Evolutionary conservation across 2,329 filamentous ascomycete genomes (phyloP), one percentile per base, ranked within the genome.

Genomic region (Gaeumannomyces sp.): DNA sequence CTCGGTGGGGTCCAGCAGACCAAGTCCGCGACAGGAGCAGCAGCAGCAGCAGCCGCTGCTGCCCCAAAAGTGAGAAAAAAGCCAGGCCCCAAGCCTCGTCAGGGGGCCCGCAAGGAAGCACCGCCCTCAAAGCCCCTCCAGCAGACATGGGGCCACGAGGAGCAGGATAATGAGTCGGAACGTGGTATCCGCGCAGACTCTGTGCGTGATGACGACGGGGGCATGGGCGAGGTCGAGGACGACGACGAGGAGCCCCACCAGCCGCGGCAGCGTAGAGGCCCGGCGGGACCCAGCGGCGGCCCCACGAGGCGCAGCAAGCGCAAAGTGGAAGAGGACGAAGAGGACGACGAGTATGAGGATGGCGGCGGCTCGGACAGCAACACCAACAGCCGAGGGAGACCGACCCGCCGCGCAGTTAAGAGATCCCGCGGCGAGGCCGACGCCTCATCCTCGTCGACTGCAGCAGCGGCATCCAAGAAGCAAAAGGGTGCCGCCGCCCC

Each of bases 131-230:
- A 61, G 67, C 38, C 60, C 7, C 25, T 22, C 25, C 60, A 29
- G 35, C 35, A 29, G 60, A 28, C 22, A 25, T 29, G 27, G 60
- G 28, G 25, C 29, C 29, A 13, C 59, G 29, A n/a, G 16, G 35
- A 50, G 13, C 5, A 16, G 38, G 60, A 50, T 28, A n/a, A 29
- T 33, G 60, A 62, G 25, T 29, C 60, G 3, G 60, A 56, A 19
- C 25, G 35, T 22, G 60, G 19, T 8, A 25, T 25, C 35, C 60
- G 45, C 45, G 22, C 60, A 13, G 27, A 62, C 19, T 63, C 53
- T 16, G 50, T 19, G 29, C 50, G 68, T 11, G 70, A 73, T 6
- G 65, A 69, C 10, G 71, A 71, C 27, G 65, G 67, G 19, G 28
- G 29, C 25, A 45, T 31, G n/a, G 50, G 38, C 19, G 27, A 57